A percentile compares a stretch with the other conserved stretches of the same genome.
Evolutionary conservation across 805 yeast species (phyloP).

Genomic region (Teunomyces panamensis): DNA sequence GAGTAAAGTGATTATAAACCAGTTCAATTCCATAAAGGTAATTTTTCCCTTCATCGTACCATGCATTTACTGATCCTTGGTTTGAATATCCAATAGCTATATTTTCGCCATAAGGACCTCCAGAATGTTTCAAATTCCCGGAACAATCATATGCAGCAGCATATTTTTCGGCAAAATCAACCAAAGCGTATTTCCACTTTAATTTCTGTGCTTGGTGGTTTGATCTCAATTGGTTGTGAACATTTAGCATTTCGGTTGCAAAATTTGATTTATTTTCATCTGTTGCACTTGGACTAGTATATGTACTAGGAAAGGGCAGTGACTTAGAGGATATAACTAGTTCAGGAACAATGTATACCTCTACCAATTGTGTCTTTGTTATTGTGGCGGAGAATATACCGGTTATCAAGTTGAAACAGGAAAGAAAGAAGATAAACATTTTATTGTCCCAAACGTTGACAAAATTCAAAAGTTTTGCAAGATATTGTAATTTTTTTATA

Average conservation of each 20-base stretch:
- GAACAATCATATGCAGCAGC: constrained; percentile 34
- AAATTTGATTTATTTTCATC: constrained; percentile 8
- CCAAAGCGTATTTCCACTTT: constrained; percentile 30
- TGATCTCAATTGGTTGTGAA: constrained; percentile 29
- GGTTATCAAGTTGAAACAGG: too few relatives aligned
- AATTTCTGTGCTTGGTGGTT: constrained; percentile 28
- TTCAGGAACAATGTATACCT: background rate
- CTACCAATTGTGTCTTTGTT: background rate
- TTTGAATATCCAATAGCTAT: constrained; percentile 37
- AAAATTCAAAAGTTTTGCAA: too few relatives aligned
- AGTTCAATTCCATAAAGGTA: constrained; percentile 27
- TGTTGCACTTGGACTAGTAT: background rate
- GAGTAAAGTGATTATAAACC: constrained; percentile 38
- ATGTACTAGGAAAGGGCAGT: background rate
- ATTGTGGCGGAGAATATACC: background rate
- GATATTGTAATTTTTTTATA: too few relatives aligned
- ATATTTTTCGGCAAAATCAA: constrained; percentile 28
- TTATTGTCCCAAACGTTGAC: too few relatives aligned
- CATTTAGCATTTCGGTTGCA: constrained; percentile 18
- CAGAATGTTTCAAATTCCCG: constrained; percentile 33
- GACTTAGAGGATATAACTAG: background rate
- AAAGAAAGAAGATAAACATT: too few relatives aligned
- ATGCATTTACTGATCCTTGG: constrained; percentile 34
- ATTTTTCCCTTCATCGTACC: constrained; percentile 36
- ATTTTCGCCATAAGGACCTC: constrained; percentile 39